A percentile compares a stretch with the other conserved stretches of the same genome.
Conservation (phyloP, 1,284 basidiomycete genomes). For the Leucoagaricus sp. region DNA sequence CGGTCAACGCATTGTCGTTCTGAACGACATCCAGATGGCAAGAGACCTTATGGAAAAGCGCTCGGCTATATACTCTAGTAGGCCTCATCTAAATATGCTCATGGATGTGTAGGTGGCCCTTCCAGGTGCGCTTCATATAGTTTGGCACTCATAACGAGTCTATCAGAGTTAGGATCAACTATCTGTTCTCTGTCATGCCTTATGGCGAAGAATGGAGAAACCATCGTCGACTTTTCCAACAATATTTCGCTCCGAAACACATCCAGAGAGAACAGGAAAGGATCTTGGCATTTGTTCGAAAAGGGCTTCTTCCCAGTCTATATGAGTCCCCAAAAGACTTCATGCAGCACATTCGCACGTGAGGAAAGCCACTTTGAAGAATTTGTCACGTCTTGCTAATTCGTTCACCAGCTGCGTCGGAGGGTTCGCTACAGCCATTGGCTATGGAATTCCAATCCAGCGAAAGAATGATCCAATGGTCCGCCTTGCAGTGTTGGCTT, state of each 20-base stretch:
- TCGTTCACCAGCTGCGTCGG: background rate
- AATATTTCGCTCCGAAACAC: conserved; percentile 15
- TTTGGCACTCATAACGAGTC: too few species aligned
- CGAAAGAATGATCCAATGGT: conserved; percentile 16
- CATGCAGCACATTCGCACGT: conserved; percentile 2
- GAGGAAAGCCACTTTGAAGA: background rate
- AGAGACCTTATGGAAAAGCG: conserved; percentile 16
- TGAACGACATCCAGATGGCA: conserved; percentile 7
- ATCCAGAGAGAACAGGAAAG: conserved; percentile 4
- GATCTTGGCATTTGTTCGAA: conserved; percentile 9
- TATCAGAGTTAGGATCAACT: background rate
- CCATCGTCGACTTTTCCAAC: conserved; percentile 17
- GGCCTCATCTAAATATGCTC: background rate
- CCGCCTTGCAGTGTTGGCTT: conserved; percentile 8
- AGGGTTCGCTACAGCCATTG: conserved; percentile 2
- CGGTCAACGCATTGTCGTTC: conserved; percentile 12
- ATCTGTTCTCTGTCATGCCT: conserved; percentile 9
- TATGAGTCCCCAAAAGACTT: background rate
- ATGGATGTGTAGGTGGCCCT: background rate
- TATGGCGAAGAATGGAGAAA: conserved; percentile 18
- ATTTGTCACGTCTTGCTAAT: too few species aligned
- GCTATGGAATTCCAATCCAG: conserved; percentile 14
- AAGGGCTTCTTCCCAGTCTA: conserved; percentile 3
- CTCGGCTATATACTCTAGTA: conserved; percentile 7
- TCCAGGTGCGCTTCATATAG: background rate